These are phyloP conservation scores for Solanum paucissectum DNA, from an alignment of 257 asterid species.

Conservation along the genomic window DNA sequence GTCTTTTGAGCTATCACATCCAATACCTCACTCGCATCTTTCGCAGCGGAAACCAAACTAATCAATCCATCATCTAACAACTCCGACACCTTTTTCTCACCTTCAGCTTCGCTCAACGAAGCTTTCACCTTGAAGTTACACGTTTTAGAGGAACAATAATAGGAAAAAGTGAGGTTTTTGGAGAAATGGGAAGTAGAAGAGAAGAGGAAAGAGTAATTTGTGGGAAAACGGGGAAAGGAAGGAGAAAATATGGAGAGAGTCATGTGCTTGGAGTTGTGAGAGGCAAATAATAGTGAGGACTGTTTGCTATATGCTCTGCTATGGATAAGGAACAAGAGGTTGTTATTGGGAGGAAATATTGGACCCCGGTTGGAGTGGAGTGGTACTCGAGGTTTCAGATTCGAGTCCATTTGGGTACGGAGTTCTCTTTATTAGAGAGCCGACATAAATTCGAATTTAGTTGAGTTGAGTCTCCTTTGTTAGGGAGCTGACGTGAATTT, in stretches of 20 bases:
- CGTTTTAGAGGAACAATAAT: constrained; percentile 3
- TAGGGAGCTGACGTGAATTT: no score
- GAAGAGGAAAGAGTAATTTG: constrained; percentile 16
- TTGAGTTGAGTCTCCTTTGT: no score
- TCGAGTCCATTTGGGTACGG: no score
- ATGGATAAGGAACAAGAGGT: no score
- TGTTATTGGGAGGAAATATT: no score
- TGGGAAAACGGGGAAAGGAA: constrained; percentile 11
- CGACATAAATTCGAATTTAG: no score
- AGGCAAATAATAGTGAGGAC: no score
- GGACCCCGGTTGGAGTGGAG: no score
- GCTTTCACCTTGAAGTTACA: constrained; percentile 4
- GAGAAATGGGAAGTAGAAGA: not conserved
- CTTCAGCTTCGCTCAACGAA: constrained; percentile 11
- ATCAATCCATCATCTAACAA: constrained; percentile 44
- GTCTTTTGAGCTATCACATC: constrained; percentile 33
- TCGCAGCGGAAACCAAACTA: constrained; percentile 34
- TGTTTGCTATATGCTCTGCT: no score
- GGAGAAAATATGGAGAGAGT: constrained; percentile 39
- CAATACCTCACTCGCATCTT: constrained; percentile 50
- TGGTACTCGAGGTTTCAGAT: no score
- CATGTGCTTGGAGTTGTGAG: constrained; percentile 16
- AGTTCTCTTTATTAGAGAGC: no score
- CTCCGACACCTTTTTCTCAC: constrained; percentile 14
- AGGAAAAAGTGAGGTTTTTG: constrained; percentile 1